Base-by-base conservation (phyloP, 129 eudicot genomes). In the Centrapalus pauciflorus region DNA sequence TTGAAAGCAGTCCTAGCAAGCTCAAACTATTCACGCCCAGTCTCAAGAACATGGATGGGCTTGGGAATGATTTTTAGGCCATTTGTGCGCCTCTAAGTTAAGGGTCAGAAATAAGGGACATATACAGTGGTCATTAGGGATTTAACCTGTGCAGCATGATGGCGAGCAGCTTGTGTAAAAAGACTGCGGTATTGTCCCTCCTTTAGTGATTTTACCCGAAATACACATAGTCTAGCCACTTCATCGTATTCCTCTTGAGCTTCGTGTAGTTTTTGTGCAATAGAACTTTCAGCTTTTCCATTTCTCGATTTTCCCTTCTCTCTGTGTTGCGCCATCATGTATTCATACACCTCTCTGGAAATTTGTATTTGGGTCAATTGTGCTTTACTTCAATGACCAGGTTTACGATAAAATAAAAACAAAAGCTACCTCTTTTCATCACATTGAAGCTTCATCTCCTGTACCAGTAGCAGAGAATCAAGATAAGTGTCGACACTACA, bases 381-480 rank as follows among this genome's bases (percentile, higher is more conserved):
- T 69, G 20, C 23, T 64, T 50, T 25, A 76, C 51, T 17, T 34
- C 73, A 54, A 55, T 43, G 10, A 54, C 23, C 69, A 59, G 37
- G 13, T 35, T 30, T 41, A 40, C 40, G 40, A 63, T 10, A 13
- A 0, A 61, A 43, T 25, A 32, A 55, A 54, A 14, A 49, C 29
- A 63, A 51, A 5, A 33, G 20, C 28, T 76, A 93, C 99, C 99
- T 93, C 76, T 93, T 93, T 70, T 86, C 99, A 74, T 88, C 85
- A 69, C 99, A 88, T 63, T 82, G 95, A 71, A 80, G 80, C 79
- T 93, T 93, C 96, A 93, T 89, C 80, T 93, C 99, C 96, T 91
- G 92, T 76, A 64, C 34, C 73, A 82, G 71, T 13, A 50, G 50
- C 19, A 76, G 54, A 80, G 57, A 55, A 70, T 26, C 45, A 52